These are phyloP conservation scores for Fusarium redolens DNA, from an alignment of 2,329 filamentous ascomycete species.

Conservation along the genomic window DNA sequence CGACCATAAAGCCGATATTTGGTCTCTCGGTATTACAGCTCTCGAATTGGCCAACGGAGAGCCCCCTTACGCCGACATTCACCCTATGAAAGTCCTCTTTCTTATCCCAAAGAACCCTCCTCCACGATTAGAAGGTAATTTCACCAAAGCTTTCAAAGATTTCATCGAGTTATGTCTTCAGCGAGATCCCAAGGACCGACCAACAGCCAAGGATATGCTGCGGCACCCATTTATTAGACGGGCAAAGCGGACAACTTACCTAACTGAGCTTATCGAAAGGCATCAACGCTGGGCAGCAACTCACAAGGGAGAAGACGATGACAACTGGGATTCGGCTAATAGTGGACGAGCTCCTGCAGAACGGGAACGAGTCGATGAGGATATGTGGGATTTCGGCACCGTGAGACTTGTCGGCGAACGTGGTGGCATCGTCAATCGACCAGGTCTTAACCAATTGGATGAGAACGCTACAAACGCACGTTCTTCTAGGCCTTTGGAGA, in stretches of 20 bases:
- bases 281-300: conserved; percentile 87
- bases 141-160: conserved; percentile 85
- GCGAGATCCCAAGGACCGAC: conserved; percentile 89
- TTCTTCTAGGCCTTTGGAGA: conserved; percentile 64
- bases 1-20: conserved; percentile 97
- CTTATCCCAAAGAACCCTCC: conserved; percentile 95
- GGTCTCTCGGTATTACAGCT: conserved; percentile 95
- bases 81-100: conserved; percentile 98
- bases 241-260: conserved; percentile 95
- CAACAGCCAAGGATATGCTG: conserved; percentile 85
- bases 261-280: conserved; percentile 94
- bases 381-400: conserved; percentile 99
- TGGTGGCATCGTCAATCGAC: conserved; percentile 65
- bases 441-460: conserved; percentile 77
- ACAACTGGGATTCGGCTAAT: conserved; percentile 64
- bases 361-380: conserved; percentile 74
- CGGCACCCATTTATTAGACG: conserved; percentile 90
- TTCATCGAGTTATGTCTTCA: conserved; percentile 87
- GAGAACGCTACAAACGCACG: conserved; percentile 84
- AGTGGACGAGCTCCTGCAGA: conserved; percentile 64
- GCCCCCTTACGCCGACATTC: conserved; percentile 94
- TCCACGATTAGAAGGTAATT: conserved; percentile 82
- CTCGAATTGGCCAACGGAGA: conserved; percentile 92
- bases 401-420: conserved; percentile 82
- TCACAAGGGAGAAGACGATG: conserved; percentile 78